A percentile compares a stretch with the other conserved stretches of the same genome.
Conservation (phyloP, 2,329 filamentous ascomycete genomes). For the Emericellopsis cladophorae region DNA sequence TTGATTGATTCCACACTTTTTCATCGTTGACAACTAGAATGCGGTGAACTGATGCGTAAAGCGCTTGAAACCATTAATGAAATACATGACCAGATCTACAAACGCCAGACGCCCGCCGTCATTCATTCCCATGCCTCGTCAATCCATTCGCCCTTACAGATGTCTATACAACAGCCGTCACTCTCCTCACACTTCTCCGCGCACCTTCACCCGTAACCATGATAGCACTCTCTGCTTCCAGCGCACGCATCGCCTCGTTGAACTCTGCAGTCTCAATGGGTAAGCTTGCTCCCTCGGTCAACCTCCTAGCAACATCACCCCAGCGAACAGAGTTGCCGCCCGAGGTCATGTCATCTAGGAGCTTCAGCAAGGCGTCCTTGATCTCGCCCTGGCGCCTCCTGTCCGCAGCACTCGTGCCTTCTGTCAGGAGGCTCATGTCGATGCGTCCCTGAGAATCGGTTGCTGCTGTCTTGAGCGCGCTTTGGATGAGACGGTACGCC, state of each 20-base stretch:
- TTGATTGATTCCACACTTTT: too few relatives aligned
- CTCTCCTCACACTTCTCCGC: conserved; percentile 67
- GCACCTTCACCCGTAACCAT: conserved; percentile 75
- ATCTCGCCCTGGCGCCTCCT: conserved; percentile 71
- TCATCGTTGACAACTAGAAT: too few relatives aligned
- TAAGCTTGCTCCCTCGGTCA: conserved; percentile 59
- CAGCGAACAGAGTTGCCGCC: conserved; percentile 58
- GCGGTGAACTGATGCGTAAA: too few relatives aligned
- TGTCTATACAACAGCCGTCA: conserved; percentile 36
- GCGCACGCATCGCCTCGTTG: conserved; percentile 60
- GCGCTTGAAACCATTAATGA: too few relatives aligned
- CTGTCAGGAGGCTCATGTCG: conserved; percentile 90
- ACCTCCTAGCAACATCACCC: conserved; percentile 60
- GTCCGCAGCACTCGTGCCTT: conserved; percentile 86
- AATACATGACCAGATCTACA: too few relatives aligned
- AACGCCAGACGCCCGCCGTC: too few relatives aligned
- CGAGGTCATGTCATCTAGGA: conserved; percentile 71
- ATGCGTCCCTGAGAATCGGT: conserved; percentile 88
- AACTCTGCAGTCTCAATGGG: conserved; percentile 72
- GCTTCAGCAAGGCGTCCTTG: conserved; percentile 61
- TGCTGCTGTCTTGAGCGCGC: conserved; percentile 91
- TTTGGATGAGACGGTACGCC: conserved; percentile 84
- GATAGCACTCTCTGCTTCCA: conserved; percentile 78
- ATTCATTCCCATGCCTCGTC: too few relatives aligned
- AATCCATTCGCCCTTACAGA: too few relatives aligned